Evolutionary conservation across 2,329 filamentous ascomycete genomes (phyloP), one percentile per base, ranked within the genome.

Genomic region (Furcasterigmium furcatum): DNA sequence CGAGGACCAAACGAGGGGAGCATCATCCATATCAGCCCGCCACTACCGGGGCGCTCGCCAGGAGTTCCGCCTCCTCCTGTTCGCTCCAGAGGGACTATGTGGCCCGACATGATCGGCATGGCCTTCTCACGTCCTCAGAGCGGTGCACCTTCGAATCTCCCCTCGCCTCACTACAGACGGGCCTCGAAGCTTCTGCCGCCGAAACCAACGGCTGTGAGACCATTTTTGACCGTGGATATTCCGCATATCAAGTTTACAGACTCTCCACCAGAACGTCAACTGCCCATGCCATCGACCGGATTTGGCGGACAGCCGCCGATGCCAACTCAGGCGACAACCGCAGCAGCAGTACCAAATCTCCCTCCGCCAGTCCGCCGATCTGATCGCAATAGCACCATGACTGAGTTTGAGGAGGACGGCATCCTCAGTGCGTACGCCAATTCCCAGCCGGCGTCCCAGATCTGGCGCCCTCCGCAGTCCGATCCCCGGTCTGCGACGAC

Each of bases 371-470:
- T 50, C 24, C 24, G 34, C 40, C 32, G 47, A 51, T 32, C 39
- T 42, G 56, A 61, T 9, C 64, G 63, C 19, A 68, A 73, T 46
- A 72, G 76, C 59, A 64, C 71, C 46, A 62, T 77, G 50, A 73
- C 76, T 9, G 68, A 80, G 59, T 74, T 79, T 47, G 75, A 79
- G 49, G 71, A 80, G 60, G 71, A 77, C 53, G 62, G 74, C 48
- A 61, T 68, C 38, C 38, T 55, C 39, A 20, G 22, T 18, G 61
- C 65, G 4, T 52, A 51, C 19, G 47, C 50, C 12, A 46, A 49
- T 4, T 49, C 58, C 56, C 20, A 66, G 41, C 55, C 68, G 51
- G 60, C 58, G 2, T 60, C 57, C n/a, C 68, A 72, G 45, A 69
- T 78, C 38, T 80, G 76, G 76, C 64, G 72, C 12, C 74, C 73